Conservation (phyloP, 345 rosid species). For the Populus simonii region DNA sequence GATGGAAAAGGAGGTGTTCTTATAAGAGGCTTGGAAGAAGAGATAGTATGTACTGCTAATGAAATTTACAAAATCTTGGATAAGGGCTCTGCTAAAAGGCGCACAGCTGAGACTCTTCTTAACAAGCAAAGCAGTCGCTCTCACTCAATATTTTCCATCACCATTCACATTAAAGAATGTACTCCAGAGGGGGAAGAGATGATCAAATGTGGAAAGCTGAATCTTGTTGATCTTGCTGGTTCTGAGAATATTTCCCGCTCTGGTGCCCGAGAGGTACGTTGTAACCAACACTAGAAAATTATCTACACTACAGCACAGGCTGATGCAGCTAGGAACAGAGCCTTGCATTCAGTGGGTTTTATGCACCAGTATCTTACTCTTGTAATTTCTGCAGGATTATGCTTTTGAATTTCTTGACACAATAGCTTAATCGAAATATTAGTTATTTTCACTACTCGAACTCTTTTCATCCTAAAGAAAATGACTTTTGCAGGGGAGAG, state of each 20-base stretch:
- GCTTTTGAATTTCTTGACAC: conserved; percentile 9
- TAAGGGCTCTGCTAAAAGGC: conserved; percentile 94
- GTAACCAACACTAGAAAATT: conserved; percentile 1
- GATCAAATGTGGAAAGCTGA: conserved; percentile 96
- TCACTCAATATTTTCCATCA: conserved; percentile 92
- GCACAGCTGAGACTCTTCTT: conserved; percentile 97
- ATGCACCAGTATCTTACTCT: not conserved
- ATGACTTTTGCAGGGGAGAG: conserved; percentile 76
- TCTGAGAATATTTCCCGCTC: conserved; percentile 98
- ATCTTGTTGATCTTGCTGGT: conserved; percentile 99
- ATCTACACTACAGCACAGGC: not conserved
- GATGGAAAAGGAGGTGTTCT: conserved; percentile 99
- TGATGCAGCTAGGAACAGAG: not conserved
- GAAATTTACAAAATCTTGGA: conserved; percentile 97
- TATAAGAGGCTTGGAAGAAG: conserved; percentile 96
- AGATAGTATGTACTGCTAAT: conserved; percentile 86
- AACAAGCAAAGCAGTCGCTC: conserved; percentile 99
- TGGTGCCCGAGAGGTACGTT: conserved; percentile 89
- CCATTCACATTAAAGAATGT: conserved; percentile 91
- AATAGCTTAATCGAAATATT: not conserved
- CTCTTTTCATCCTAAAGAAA: conserved; percentile 11
- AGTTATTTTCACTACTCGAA: not conserved
- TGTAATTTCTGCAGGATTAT: conserved; percentile 18
- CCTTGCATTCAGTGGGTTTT: not conserved
- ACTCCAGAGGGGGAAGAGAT: conserved; percentile 99